Evolutionary conservation across 192 early-diverging fungal genomes (phyloP), one percentile per base, ranked within the genome.

Genomic region (Coemansia furcata): DNA sequence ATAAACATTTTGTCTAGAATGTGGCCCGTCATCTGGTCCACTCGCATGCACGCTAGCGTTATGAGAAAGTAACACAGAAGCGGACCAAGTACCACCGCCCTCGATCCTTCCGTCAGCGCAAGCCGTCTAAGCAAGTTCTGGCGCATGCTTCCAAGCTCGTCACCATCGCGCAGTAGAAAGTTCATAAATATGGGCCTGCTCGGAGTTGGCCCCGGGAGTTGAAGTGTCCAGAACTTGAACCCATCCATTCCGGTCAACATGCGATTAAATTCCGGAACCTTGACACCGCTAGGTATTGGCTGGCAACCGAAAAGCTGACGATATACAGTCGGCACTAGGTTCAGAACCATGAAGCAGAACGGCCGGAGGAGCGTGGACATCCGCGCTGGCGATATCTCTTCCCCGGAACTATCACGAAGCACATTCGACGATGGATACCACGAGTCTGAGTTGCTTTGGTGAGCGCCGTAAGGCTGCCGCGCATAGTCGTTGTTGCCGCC

Each of bases 1-100:
- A 32, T 33, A 30, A 76, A 72, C 64, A 81, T 68, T 3, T 4
- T 10, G 5, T 59, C 47, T 1, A 81, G 40, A 39, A 57, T 32
- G 1, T 1, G 2, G 11, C 62, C 52, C 2, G 59, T 60, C 32
- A 72, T 49, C 7, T 15, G 4, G 0, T 62, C 29, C 7, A 70
- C 21, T 4, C 10, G 39, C 10, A 23, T 52, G 39, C 73, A 74
- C n/a, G 40, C 62, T 19, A 81, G 68, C 47, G 46, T 60, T 2
- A 76, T 10, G 29, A 81, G 23, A 36, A 47, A 63, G 55, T 49
- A 76, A 47, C 43, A 72, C 15, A 81, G 65, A 54, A 81, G 67
- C 32, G 78, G 78, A 1, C 59, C 74, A 2, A 67, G 58, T 3
- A 81, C 71, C 17, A 59, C 67, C 23, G 43, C 17, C 2, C 42